Conservation (phyloP, 2,329 filamentous ascomycete species). For the Mollisia scopiformis region DNA sequence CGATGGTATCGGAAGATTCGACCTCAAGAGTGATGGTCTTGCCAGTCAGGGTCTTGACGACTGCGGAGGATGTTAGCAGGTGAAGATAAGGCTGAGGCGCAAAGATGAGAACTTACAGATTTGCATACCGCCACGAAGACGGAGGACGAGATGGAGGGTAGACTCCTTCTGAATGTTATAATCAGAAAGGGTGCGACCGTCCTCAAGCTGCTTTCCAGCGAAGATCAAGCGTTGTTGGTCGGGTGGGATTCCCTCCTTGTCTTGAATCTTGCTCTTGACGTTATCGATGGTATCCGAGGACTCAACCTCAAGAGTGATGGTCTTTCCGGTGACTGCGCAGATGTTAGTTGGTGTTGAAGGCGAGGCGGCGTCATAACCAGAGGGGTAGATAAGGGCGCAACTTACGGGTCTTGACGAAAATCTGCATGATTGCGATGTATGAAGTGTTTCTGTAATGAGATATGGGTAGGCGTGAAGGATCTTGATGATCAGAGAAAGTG, state of each 20-base stretch:
- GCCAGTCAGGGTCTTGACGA: conserved; percentile 84
- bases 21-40: conserved; percentile 99
- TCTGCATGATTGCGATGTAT: conserved; percentile 70
- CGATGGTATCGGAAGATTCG: conserved; percentile 98
- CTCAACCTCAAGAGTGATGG: conserved; percentile 99
- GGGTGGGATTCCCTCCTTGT: conserved; percentile 95
- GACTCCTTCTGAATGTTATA: conserved; percentile 97
- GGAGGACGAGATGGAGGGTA: conserved; percentile 83
- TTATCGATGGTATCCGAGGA: conserved; percentile 99
- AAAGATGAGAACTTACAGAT: conserved; percentile 56
- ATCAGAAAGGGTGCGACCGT: conserved; percentile 85
- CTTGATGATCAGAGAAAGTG: conserved; percentile 14
- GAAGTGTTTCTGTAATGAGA: neutral
- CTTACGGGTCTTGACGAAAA: conserved; percentile 96
- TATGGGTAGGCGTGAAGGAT: conserved; percentile 13
- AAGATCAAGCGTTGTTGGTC: conserved; percentile 97
- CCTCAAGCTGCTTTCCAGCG: conserved; percentile 94
- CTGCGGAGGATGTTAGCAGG: conserved; percentile 46
- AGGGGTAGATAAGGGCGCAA: conserved; percentile 38
- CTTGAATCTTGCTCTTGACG: conserved; percentile 95
- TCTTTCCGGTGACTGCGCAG: conserved; percentile 84
- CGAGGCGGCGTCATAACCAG: conserved; percentile 47
- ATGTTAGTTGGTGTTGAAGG: conserved; percentile 69
- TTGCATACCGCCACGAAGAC: conserved; percentile 88
- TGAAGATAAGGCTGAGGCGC: conserved; percentile 58